Evolutionary conservation across 129 eudicot species (phyloP).

Genomic region (Arctium minus): DNA sequence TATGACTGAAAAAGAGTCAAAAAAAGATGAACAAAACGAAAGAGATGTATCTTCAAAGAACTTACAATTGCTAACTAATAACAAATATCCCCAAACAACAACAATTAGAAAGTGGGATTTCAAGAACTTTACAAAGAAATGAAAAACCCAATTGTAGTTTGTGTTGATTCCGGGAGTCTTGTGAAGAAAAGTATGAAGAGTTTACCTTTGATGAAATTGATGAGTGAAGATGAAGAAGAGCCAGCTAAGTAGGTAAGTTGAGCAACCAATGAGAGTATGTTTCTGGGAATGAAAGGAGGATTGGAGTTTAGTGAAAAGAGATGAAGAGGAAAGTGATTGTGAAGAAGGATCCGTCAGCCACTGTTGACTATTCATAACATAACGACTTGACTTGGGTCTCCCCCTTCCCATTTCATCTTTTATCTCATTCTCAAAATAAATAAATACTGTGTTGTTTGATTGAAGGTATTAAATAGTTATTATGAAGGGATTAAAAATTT

Average conservation of each 20-base stretch:
- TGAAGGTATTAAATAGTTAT: too few species aligned
- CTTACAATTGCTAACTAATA: neutral
- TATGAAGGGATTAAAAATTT: too few species aligned
- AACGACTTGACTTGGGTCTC: neutral
- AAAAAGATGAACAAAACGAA: neutral
- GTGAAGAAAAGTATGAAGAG: neutral
- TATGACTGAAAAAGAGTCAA: neutral
- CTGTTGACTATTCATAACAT: slow-evolving; percentile 14
- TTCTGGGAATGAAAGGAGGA: neutral
- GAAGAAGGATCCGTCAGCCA: neutral
- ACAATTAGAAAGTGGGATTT: neutral
- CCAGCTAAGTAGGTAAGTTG: neutral
- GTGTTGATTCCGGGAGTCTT: neutral
- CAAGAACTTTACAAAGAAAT: neutral
- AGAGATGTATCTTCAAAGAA: neutral
- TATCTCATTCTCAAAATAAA: too few species aligned
- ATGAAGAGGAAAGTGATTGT: neutral
- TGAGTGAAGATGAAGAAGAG: neutral
- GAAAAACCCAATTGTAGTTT: neutral
- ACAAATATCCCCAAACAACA: neutral
- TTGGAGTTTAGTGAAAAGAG: neutral
- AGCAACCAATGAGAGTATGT: neutral
- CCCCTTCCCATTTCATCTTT: neutral
- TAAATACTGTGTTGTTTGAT: too few species aligned
- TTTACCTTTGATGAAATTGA: slow-evolving; percentile 9